Evolutionary conservation across 2,329 filamentous ascomycete genomes (phyloP), one percentile per base, ranked within the genome.

Genomic region (Talaromyces atroroseus): DNA sequence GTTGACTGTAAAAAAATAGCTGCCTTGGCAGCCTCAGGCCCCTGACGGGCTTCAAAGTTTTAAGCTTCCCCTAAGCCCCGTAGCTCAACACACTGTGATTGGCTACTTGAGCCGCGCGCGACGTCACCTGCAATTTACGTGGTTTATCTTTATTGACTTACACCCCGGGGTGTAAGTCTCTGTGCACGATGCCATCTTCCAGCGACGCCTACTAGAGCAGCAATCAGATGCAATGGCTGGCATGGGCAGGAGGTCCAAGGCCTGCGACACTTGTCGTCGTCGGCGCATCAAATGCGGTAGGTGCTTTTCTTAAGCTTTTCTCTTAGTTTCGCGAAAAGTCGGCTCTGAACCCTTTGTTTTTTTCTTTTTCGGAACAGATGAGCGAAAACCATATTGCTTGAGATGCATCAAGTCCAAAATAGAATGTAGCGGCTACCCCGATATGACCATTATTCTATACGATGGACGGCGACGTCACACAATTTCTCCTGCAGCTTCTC

Each of bases 221-320:
- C 24, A 3, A 26, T 26, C 7, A 26, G 7, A 26, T 6, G 8
- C 32, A 51, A 52, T 52, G 50, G 50, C 42, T n/a, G 38, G 50
- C 11, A 23, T 52, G n/a, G 50, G 50, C 21, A 36, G 50, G 44
- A 24, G 50, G 16, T 45, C 50, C 6, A 52, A 52, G 40, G 50
- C 38, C 6, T 52, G 50, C 38, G 34, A 44, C n/a, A 45, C 8
- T 29, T 52, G 50, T 34, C 38, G 40, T 20, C 50, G 40, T 10
- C 50, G 50, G 38, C 38, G 50, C 16, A n/a, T 52, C 21, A 52
- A 52, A 34, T 52, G 50, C 24, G 50, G 50, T 52, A 52, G 5
- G 38, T 3, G 18, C n/a, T 14, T 18, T 2, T 21, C 38, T 21
- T n/a, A 38, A 2, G 3, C 34, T 38, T n/a, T n/a, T 11, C 34